Evolutionary conservation across 257 asterid genomes (phyloP), one percentile per base, ranked within the genome.

Genomic region (Sherardia arvensis): DNA sequence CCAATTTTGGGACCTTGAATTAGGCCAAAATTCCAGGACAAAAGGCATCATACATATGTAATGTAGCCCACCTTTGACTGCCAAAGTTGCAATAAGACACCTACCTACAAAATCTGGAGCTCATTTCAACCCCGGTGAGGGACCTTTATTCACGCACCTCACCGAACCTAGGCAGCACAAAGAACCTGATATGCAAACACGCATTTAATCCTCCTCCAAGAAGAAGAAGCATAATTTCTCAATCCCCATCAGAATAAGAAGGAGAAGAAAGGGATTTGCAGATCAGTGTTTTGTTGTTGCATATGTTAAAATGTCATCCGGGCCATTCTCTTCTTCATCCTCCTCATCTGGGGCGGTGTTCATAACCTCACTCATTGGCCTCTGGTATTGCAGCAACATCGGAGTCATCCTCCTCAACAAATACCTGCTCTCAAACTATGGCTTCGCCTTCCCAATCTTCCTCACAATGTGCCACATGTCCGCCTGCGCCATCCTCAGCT

Each of bases 401-500:
- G 99, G 97, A 15, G 99, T 89, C 8, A 88, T 92, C 12, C 97
- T 92, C 60, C 86, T 92, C 59, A 92, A 92, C 94, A 92, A 92
- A 70, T 83, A 64, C 36, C 83, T 92, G 61, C 95, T 92, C 69
- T 89, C 97, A 7, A 87, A 78, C 70, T 89, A 87, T 76, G 97
- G 97, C 30, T 84, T 87, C 54, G 74, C 83, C 4, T 89, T 73
- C 73, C 99, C 99, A 2, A 76, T 89, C 23, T 92, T 92, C 80
- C 95, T 92, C 68, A 92, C 99, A 65, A 92, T 92, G 96, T 89
- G 97, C 78, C 99, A 92, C 84, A 92, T 92, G 99, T 71, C 95
- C 1, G 97, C 99, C 68, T 92, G 97, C 73, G 90, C 99, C 34
- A 62, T 84, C 57, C 87, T 89, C 78, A 92, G 99, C 81, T 84